Evolutionary conservation across 2,329 filamentous ascomycete genomes (phyloP).

Genomic region (Annulohypoxylon truncatum): DNA sequence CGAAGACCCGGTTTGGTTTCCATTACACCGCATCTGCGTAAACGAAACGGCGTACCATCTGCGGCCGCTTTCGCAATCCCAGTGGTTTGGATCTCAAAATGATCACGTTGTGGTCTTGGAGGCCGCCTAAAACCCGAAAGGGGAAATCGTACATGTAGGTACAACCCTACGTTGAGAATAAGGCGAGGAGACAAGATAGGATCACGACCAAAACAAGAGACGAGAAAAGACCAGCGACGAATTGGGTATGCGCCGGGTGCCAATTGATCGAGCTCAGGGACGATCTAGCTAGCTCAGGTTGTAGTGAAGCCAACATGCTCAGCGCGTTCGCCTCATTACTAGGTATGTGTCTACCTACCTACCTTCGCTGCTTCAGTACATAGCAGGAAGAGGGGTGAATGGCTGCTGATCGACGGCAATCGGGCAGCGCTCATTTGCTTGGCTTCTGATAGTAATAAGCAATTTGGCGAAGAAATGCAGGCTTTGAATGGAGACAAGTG

Average conservation of each 20-base stretch:
- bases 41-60: constrained; percentile 27
- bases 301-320: constrained; percentile 9
- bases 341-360: too few species aligned
- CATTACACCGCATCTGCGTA: constrained; percentile 31
- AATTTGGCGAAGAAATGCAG: constrained; percentile 31
- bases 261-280: constrained; percentile 14
- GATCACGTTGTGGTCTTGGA: constrained; percentile 6
- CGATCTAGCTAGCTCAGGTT: constrained; percentile 5
- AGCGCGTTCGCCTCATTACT: constrained; percentile 35
- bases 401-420: constrained; percentile 33
- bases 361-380: neutral
- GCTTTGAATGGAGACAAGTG: constrained; percentile 50
- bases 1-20: constrained; percentile 27
- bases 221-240: neutral
- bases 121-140: constrained; percentile 23
- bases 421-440: constrained; percentile 32
- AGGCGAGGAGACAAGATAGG: neutral
- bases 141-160: neutral
- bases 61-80: constrained; percentile 32
- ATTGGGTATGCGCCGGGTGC: neutral
- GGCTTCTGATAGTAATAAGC: constrained; percentile 28
- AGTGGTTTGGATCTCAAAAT: constrained; percentile 24
- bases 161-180: neutral
- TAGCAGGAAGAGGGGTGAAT: constrained; percentile 23
- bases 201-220: neutral